Evolutionary conservation across 441 rosid species (phyloP), one percentile per base, ranked within the genome.

Genomic region (Francoa sonchifolia): DNA sequence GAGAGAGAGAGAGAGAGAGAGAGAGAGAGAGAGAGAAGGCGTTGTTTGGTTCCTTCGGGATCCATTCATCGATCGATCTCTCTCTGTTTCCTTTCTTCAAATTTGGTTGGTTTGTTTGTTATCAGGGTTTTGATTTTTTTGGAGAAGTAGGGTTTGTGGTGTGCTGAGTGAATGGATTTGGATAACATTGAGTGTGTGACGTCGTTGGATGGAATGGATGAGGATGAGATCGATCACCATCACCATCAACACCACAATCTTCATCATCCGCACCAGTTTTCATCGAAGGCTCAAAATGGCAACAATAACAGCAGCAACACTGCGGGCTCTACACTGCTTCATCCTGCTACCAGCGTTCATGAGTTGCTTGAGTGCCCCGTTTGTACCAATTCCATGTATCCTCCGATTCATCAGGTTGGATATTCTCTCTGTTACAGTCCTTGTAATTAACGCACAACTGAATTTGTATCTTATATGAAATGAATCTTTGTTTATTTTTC

Each of bases 291-390:
- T 46, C 88, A 67, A 28, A 45, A 39, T 51, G 57, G 39, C 50
- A 66, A 30, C 55, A 28, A 35, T 49, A 66, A 30, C 55, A 28
- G 38, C 55, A 55, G 42, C 50, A 54, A 50, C 52, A 38, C 45
- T 30, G 39, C 30, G 47, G 58, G 21, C 37, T 79, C 40, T 60
- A 78, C 0, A 67, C 65, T 26, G 62, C 65, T 55, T 80, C 71
- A 9, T 3, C 45, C 68, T 47, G 71, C 96, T 8, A 79, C 81
- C 28, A 74, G 99, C 63, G 96, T 90, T 51, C 96, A 90, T 49
- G 99, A 90, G 63, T 76, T 90, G 42, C 96, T 90, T 14, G 98
- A 90, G 63, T 90, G 98, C 50, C 98, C 98, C 25, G 98, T 82
- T 41, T 89, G 98, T 39, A 77, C 96, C 58, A 90, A 79, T 69